Conservation (phyloP, 805 yeast species). For the Scheffersomyces coipomensis region DNA sequence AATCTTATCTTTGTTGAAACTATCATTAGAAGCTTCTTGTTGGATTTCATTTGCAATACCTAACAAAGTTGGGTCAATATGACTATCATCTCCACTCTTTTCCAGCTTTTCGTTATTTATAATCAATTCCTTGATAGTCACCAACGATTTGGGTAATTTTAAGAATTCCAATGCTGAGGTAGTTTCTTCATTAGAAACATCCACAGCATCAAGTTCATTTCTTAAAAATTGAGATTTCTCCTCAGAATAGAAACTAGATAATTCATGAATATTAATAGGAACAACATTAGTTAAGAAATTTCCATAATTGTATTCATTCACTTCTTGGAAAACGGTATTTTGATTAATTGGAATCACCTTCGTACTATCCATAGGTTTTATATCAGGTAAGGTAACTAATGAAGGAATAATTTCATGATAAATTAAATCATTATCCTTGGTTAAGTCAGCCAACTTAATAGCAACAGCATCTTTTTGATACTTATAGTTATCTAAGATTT, state of each 20-base stretch:
- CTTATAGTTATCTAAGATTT: constrained; percentile 38
- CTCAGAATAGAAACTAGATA: constrained; percentile 84
- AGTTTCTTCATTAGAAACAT: constrained; percentile 77
- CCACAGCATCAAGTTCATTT: constrained; percentile 68
- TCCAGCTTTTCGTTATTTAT: constrained; percentile 8
- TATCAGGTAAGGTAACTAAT: constrained; percentile 55
- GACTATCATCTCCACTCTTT: not conserved
- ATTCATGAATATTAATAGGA: constrained; percentile 85
- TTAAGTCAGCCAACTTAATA: constrained; percentile 43
- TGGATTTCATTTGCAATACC: constrained; percentile 9
- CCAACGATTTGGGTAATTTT: constrained; percentile 67
- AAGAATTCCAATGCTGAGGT: constrained; percentile 77
- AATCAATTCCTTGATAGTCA: constrained; percentile 47
- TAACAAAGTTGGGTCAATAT: not conserved
- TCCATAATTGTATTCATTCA: constrained; percentile 36
- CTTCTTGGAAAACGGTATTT: constrained; percentile 39
- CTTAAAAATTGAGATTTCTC: constrained; percentile 78
- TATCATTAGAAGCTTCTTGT: constrained; percentile 29
- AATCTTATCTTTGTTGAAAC: constrained; percentile 29
- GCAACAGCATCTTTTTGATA: constrained; percentile 38
- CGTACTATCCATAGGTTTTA: constrained; percentile 69
- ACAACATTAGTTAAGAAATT: constrained; percentile 76
- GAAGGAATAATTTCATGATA: constrained; percentile 79
- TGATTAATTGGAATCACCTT: constrained; percentile 55
- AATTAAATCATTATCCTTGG: constrained; percentile 85